Conservation (phyloP, 306 rosid species). For the Parietaria judaica region DNA sequence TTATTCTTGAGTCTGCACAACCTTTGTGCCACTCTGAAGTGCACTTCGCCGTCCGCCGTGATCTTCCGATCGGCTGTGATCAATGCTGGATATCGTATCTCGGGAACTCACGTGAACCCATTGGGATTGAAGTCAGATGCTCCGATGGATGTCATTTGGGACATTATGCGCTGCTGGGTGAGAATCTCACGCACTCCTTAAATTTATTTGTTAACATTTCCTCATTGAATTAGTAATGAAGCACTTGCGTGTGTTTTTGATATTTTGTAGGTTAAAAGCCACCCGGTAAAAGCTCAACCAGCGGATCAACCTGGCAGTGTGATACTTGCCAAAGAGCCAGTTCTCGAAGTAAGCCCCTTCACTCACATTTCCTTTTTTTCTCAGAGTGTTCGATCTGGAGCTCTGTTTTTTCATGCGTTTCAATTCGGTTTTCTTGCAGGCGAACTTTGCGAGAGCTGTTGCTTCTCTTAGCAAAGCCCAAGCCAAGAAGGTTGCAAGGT, state of each 20-base stretch:
- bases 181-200: conserved; percentile 9
- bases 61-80: conserved; percentile 88
- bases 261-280: conserved; percentile 59
- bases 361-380: too few species aligned
- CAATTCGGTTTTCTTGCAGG: conserved; percentile 35
- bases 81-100: conserved; percentile 87
- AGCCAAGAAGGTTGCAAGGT: conserved; percentile 76
- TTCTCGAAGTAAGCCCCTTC: conserved; percentile 53
- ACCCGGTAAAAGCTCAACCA: conserved; percentile 88
- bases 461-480: conserved; percentile 93
- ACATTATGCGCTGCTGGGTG: conserved; percentile 99
- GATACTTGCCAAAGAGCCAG: conserved; percentile 90
- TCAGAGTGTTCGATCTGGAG: neutral
- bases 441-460: conserved; percentile 80
- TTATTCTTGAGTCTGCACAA: conserved; percentile 85
- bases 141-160: conserved; percentile 95
- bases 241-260: too few species aligned
- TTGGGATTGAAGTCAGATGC: conserved; percentile 91
- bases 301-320: conserved; percentile 73
- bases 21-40: conserved; percentile 88
- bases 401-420: neutral
- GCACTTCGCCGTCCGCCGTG: conserved; percentile 94
- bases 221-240: too few species aligned
- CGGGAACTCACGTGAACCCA: conserved; percentile 94
- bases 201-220: neutral